These are phyloP conservation scores for Malus sylvestris DNA, from an alignment of 306 rosid species.

Conservation along the genomic window DNA sequence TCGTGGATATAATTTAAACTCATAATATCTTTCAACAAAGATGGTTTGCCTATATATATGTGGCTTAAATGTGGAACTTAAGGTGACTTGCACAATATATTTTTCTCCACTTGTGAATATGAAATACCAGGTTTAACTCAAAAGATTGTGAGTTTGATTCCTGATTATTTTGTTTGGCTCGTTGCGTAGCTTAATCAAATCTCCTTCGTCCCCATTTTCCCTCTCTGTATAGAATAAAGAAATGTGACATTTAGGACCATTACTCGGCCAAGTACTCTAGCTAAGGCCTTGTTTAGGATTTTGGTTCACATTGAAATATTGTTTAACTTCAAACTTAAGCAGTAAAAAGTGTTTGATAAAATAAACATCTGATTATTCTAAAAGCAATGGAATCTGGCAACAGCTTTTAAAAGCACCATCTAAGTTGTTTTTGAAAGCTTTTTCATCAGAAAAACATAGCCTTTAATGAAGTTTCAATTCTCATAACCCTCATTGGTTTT, in stretches of 20 bases:
- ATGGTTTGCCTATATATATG: not conserved
- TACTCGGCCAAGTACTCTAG: no score
- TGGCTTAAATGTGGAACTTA: not conserved
- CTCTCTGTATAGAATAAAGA: no score
- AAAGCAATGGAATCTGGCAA: not conserved
- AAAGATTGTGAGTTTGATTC: not conserved
- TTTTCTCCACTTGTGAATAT: not conserved
- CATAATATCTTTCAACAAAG: not conserved
- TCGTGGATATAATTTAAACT: not conserved
- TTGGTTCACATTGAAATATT: no score
- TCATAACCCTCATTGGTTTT: not conserved
- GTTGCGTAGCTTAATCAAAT: not conserved
- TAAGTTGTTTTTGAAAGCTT: no score
- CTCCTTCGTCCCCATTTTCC: not conserved
- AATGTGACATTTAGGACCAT: no score
- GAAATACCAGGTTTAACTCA: not conserved
- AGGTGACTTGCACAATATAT: not conserved
- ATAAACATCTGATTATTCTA: no score
- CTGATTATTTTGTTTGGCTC: not conserved
- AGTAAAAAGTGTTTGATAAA: no score
- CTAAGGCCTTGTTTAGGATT: no score
- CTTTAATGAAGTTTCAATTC: not conserved
- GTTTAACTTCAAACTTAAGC: no score
- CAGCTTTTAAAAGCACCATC: not conserved
- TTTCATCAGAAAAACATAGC: not conserved